Evolutionary conservation across 2,329 filamentous ascomycete species (phyloP).

Genomic region (Harringtonia lauricola): DNA sequence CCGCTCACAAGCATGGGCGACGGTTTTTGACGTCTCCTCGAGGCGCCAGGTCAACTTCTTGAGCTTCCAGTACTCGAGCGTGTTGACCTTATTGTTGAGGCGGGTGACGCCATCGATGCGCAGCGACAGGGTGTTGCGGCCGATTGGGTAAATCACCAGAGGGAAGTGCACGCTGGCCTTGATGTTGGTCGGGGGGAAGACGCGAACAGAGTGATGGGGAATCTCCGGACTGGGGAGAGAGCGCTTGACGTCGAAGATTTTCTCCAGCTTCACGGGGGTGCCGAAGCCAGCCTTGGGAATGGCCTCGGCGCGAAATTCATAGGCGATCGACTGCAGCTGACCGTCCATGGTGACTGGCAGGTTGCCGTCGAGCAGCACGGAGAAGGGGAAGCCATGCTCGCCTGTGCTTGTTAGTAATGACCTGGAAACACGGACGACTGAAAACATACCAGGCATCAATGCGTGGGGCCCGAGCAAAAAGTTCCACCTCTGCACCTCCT

Average conservation of each 20-base stretch:
- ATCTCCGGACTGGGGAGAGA: slow-evolving; percentile 62
- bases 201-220: slow-evolving; percentile 81
- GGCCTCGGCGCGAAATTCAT: slow-evolving; percentile 62
- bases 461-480: slow-evolving; percentile 51
- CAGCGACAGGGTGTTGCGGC: slow-evolving; percentile 68
- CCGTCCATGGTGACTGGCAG: slow-evolving; percentile 77
- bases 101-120: slow-evolving; percentile 78
- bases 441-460: slow-evolving; percentile 34
- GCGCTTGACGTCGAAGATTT: slow-evolving; percentile 64
- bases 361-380: slow-evolving; percentile 71
- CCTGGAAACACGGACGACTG: not conserved
- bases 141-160: slow-evolving; percentile 75
- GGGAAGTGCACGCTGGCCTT: slow-evolving; percentile 75
- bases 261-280: slow-evolving; percentile 47
- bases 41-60: slow-evolving; percentile 90
- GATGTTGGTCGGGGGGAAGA: slow-evolving; percentile 94
- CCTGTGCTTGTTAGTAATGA: slow-evolving; percentile 25
- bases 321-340: slow-evolving; percentile 61
- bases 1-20: slow-evolving; percentile 69
- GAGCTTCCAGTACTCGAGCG: slow-evolving; percentile 71
- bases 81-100: slow-evolving; percentile 55
- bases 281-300: slow-evolving; percentile 43
- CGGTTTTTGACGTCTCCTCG: slow-evolving; percentile 72
- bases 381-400: slow-evolving; percentile 77
- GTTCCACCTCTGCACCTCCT: slow-evolving; percentile 68